A percentile compares a stretch with the other conserved stretches of the same genome.
These are phyloP conservation scores for Cucurbita pepo DNA, from an alignment of 306 rosid species.

Conservation along the genomic window DNA sequence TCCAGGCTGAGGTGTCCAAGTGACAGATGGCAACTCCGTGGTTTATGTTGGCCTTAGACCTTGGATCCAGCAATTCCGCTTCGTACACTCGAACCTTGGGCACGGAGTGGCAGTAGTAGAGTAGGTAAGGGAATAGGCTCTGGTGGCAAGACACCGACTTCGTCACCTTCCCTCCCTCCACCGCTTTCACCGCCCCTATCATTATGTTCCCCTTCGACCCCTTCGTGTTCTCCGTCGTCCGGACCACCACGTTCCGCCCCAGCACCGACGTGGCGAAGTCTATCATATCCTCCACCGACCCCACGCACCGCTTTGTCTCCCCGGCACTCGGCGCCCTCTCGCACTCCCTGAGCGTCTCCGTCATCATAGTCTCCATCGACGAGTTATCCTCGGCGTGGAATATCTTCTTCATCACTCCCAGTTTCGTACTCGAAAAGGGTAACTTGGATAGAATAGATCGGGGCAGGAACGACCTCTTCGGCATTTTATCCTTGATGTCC, in stretches of 20 bases:
- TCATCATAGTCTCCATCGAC: slow-evolving; percentile 59
- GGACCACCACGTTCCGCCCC: slow-evolving; percentile 62
- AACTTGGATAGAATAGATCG: slow-evolving; percentile 56
- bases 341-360: slow-evolving; percentile 48
- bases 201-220: slow-evolving; percentile 48
- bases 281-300: slow-evolving; percentile 79
- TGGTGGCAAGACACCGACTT: slow-evolving; percentile 92
- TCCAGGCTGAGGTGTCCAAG: slow-evolving; percentile 81
- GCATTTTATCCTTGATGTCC: slow-evolving; percentile 78
- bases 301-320: slow-evolving; percentile 84
- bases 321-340: slow-evolving; percentile 60
- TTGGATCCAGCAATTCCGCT: slow-evolving; percentile 67
- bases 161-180: slow-evolving; percentile 71
- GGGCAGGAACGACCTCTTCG: slow-evolving; percentile 84
- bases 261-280: slow-evolving; percentile 70
- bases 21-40: slow-evolving; percentile 86
- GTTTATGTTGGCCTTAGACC: slow-evolving; percentile 39
- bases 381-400: slow-evolving; percentile 69
- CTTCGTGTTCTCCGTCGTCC: slow-evolving; percentile 36
- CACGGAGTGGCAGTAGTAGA: slow-evolving; percentile 88
- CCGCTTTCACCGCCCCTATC: slow-evolving; percentile 48
- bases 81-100: slow-evolving; percentile 90
- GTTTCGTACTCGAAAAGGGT: slow-evolving; percentile 61
- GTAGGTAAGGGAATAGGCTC: slow-evolving; percentile 74
- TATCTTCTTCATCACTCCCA: slow-evolving; percentile 34